Base-by-base conservation (phyloP, 805 yeast genomes). In the Wickerhamiella siamensis region DNA sequence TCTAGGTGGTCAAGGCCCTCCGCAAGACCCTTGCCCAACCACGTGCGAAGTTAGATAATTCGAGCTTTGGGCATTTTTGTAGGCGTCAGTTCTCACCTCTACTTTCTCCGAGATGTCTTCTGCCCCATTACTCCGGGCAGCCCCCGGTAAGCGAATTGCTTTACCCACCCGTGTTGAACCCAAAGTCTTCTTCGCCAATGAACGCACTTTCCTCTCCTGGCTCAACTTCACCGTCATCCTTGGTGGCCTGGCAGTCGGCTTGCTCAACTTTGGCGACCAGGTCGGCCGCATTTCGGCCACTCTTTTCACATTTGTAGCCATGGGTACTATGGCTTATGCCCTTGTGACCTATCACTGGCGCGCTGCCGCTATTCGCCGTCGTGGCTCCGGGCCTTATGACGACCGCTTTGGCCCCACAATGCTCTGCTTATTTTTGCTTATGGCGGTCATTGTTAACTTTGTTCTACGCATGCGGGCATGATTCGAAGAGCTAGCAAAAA, bases 321-420 rank as follows among this genome's bases (percentile, higher is more conserved):
- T 91, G 96, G 84, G 83, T 49, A 88, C 98, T 19, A 91, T 91
- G 99, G 72, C 79, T 2, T 91, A 91, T 56, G 98, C 99, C 1
- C 71, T 91, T 47, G 72, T 84, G 38, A 91, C 97, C 10, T 91
- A 91, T 62, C 99, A 91, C 64, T 93, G 98, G 98, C 83, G 99
- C 69, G 98, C 98, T 1, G 84, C 87, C 59, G 98, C 98, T 45
- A 91, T 91, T 52, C 79, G 99, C 63, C 74, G 88, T 65, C 79
- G 97, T 64, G 98, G 98, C 33, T 77, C 94, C 12, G 98, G 98
- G 38, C 98, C 98, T n/a, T 91, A 91, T 60, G 99, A 91, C 58
- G 99, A 91, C 64, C 76, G 98, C 59, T 79, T 91, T 52, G 99
- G 99, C 36, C 98, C 99, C 37, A 93, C 99, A 14, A 79, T 88